These are phyloP conservation scores for Cokeromyces recurvatus DNA, from an alignment of 371 early-diverging fungal genomes.

Conservation along the genomic window DNA sequence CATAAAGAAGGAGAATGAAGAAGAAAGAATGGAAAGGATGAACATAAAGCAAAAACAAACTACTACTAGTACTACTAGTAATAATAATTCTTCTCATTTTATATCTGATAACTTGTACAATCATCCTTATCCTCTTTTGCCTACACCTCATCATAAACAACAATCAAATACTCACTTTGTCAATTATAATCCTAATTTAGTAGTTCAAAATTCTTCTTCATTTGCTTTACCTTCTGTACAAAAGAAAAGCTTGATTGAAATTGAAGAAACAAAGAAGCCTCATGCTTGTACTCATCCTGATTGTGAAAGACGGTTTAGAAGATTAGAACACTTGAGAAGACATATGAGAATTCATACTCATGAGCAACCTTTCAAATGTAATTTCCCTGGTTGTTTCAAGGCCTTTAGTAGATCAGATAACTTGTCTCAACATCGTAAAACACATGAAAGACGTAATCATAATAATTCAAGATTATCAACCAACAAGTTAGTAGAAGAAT, in stretches of 20 bases:
- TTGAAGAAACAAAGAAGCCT: slow-evolving; percentile 28
- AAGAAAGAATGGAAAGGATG: too few relatives aligned
- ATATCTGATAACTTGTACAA: too few relatives aligned
- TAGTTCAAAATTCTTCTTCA: too few relatives aligned
- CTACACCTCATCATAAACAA: too few relatives aligned
- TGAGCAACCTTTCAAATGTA: slow-evolving; percentile 77
- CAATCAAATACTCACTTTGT: not conserved
- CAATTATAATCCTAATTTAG: too few relatives aligned
- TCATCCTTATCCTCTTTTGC: slow-evolving; percentile 12
- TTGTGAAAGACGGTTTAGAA: slow-evolving; percentile 64
- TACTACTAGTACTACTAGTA: not conserved
- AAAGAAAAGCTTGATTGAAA: not conserved
- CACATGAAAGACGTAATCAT: slow-evolving; percentile 47
- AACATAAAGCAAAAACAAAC: too few relatives aligned
- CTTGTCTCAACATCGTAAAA: slow-evolving; percentile 58
- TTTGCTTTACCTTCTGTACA: slow-evolving; percentile 10
- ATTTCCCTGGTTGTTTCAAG: slow-evolving; percentile 66
- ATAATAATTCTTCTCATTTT: too few relatives aligned
- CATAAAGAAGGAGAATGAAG: too few relatives aligned
- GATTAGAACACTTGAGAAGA: slow-evolving; percentile 85
- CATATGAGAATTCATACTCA: slow-evolving; percentile 86
- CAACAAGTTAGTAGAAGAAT: not conserved
- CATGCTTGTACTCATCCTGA: slow-evolving; percentile 52
- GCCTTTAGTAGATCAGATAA: slow-evolving; percentile 80
- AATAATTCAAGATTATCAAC: slow-evolving; percentile 2